These are phyloP conservation scores for Diphasiastrum complanatum DNA, from an alignment of 83 land plant species.

Conservation along the genomic window DNA sequence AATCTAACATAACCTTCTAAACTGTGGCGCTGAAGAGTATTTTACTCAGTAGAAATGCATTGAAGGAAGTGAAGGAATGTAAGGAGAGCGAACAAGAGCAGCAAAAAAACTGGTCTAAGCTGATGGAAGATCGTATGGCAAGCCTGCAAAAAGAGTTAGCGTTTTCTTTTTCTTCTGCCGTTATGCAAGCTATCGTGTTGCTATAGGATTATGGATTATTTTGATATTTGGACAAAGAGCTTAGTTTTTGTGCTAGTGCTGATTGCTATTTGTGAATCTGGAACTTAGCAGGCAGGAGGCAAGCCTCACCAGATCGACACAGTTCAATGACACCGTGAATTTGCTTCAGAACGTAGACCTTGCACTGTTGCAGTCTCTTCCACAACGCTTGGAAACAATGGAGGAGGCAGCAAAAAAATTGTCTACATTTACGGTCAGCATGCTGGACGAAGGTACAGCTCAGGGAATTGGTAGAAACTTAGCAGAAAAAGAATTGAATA, in stretches of 20 bases:
- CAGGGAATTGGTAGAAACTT: no score
- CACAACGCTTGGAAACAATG: conserved; percentile 11
- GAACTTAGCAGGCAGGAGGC: background rate
- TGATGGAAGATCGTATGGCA: conserved; percentile 15
- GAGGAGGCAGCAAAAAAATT: conserved; percentile 5
- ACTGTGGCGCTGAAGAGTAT: background rate
- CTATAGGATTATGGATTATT: background rate
- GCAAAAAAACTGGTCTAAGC: conserved; percentile 14
- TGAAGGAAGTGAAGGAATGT: conserved; percentile 9
- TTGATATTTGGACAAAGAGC: no score
- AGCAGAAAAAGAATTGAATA: no score
- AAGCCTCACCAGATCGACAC: background rate
- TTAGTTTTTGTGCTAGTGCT: no score
- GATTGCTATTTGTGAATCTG: no score
- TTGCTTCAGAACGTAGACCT: conserved; percentile 2
- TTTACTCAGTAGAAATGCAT: conserved; percentile 21
- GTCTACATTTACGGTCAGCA: no score
- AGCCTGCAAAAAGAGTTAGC: conserved; percentile 1
- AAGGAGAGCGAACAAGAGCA: conserved; percentile 18
- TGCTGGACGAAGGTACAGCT: conserved; percentile 1
- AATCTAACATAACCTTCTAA: background rate
- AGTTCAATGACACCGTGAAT: conserved; percentile 1
- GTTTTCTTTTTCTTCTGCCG: background rate
- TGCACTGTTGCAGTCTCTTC: conserved; percentile 11
- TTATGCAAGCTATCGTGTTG: background rate